Base-by-base conservation (phyloP, 371 early-diverging fungal genomes). In the Rhizomucor pusillus region DNA sequence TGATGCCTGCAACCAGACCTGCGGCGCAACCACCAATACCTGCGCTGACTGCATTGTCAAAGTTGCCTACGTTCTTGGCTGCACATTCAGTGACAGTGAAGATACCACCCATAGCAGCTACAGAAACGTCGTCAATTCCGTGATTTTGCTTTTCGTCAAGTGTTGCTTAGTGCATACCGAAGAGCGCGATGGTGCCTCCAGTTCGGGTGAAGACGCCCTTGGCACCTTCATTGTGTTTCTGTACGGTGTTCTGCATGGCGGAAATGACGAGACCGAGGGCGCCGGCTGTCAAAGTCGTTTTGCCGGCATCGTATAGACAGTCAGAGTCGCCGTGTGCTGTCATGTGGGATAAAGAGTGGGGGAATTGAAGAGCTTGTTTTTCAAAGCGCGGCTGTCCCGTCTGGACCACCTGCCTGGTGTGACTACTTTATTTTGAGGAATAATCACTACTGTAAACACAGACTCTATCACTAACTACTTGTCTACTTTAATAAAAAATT, bases 101-200 rank as follows among this genome's bases (percentile, higher is more conserved):
- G 43, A 88, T 76, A 72, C 90, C 90, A 56, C 89, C 90, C 85
- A 90, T 87, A 16, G 87, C 90, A 62, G 88, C 90, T 86, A n/a
- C 19, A 46, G 19, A 47, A 47, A 37, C 5, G 24, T 22, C 4
- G 47, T 46, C 34, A 48, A 14, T 11, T 47, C 6, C 24, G 25
- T 47, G 14, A 14, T 9, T 9, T 37, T 37, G 37, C 9, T 37
- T 11, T 41, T 19, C 41, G 41, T 11, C 11, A 41, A 29, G 7
- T 29, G 5, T 3, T 29, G 7, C 7, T 29, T 7, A 29, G 7
- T 29, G 29, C 20, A 75, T 84, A 89, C 89, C 89, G 71, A 89
- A 83, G 65, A 81, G 69, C 34, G 79, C 85, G 52, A 89, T 78
- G 54, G 87, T 87, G 54, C 86, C 72, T 56, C 89, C 88, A 35